Percentiles rank a stretch among this genome's conserved stretches.
These are phyloP conservation scores for Solidago caesia DNA, from an alignment of 129 eudicot genomes.

Conservation along the genomic window DNA sequence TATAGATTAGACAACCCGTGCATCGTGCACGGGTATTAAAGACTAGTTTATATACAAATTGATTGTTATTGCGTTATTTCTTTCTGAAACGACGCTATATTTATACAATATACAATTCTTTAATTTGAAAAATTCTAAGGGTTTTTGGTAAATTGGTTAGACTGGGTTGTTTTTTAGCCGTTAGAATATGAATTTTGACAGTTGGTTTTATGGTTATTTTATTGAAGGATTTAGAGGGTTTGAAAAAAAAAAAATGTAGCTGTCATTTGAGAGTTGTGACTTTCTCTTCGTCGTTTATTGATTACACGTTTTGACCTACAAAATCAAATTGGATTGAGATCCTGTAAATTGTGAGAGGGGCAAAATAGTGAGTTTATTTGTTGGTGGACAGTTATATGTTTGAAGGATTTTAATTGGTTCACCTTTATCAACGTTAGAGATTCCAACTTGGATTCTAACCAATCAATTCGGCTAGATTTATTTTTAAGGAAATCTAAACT, in stretches of 20 bases:
- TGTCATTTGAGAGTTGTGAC: constrained; percentile 31
- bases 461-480: too few species aligned
- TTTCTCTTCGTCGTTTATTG: constrained; percentile 17
- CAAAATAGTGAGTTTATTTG: too few species aligned
- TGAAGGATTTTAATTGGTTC: too few species aligned
- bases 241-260: constrained; percentile 23
- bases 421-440: too few species aligned
- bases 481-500: too few species aligned
- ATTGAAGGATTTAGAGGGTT: background rate
- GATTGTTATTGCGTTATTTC: background rate
- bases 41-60: constrained; percentile 16
- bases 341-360: too few species aligned
- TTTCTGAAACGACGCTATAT: constrained; percentile 6
- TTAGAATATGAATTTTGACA: constrained; percentile 21
- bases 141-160: constrained; percentile 25
- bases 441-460: too few species aligned
- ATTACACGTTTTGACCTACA: constrained; percentile 22
- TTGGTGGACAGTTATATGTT: too few species aligned
- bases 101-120: constrained; percentile 19
- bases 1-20: too few species aligned
- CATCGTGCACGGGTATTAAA: too few species aligned
- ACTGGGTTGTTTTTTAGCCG: background rate
- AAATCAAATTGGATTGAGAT: too few species aligned
- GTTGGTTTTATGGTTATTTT: constrained; percentile 25
- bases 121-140: constrained; percentile 22